phyloP scores from a whole-genome alignment of 306 rosid species.

The Fragaria iinumae region DNA sequence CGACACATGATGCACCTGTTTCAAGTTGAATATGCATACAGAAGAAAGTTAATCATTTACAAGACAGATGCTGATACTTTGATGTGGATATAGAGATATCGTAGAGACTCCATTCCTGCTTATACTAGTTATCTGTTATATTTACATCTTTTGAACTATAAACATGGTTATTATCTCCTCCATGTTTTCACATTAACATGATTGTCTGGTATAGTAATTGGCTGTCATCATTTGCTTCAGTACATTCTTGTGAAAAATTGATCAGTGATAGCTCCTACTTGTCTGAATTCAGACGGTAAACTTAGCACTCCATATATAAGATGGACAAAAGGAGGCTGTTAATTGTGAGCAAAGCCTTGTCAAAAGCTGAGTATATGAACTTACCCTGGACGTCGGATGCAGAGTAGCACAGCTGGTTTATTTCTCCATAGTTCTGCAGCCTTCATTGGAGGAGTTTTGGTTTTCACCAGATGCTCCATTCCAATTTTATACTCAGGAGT shows the following conservation, averaged over 20 bases:
- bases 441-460: slow-evolving; percentile 76
- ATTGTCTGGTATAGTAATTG: no score
- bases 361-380: neutral
- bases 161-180: slow-evolving; percentile 1
- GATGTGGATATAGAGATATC: neutral
- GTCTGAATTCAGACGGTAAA: slow-evolving; percentile 5
- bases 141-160: neutral
- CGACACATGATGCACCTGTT: slow-evolving; percentile 97
- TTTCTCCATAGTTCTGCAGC: slow-evolving; percentile 73
- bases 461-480: slow-evolving; percentile 69
- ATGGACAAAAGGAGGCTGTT: neutral
- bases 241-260: neutral
- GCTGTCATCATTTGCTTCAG: neutral
- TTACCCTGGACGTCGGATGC: slow-evolving; percentile 95
- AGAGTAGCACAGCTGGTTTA: slow-evolving; percentile 67
- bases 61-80: neutral
- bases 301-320: neutral
- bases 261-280: neutral
- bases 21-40: slow-evolving; percentile 26
- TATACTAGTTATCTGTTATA: neutral
- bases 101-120: neutral
- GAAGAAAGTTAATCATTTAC: slow-evolving; percentile 23
- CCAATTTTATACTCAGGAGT: slow-evolving; percentile 86
- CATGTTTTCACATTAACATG: neutral
- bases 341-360: slow-evolving; percentile 3